phyloP scores from a whole-genome alignment of 306 rosid species.

The Arachis stenosperma region DNA sequence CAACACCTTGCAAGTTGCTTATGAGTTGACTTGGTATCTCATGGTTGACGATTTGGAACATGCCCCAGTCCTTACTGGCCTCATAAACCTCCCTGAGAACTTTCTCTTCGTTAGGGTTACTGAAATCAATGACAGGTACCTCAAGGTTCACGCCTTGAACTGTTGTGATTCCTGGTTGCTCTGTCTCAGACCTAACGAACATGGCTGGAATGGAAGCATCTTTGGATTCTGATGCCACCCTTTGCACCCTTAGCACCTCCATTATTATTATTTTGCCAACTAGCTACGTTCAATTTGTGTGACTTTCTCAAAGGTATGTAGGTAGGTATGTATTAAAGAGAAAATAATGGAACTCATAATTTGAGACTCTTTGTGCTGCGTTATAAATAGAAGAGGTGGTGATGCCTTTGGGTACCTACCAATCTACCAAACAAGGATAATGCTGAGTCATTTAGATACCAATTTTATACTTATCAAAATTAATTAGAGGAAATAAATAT shows the following conservation, averaged over 20 bases:
- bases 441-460: background rate
- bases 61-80: slow-evolving; percentile 67
- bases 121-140: slow-evolving; percentile 65
- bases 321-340: too few relatives aligned
- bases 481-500: too few relatives aligned
- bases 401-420: background rate
- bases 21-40: slow-evolving; percentile 59
- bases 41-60: slow-evolving; percentile 82
- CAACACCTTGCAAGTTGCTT: slow-evolving; percentile 43
- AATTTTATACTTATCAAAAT: too few relatives aligned
- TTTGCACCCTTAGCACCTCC: slow-evolving; percentile 63
- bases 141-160: slow-evolving; percentile 49
- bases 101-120: slow-evolving; percentile 42
- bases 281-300: background rate
- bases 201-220: slow-evolving; percentile 46
- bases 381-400: background rate
- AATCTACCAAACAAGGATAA: background rate
- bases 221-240: slow-evolving; percentile 45
- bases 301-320: background rate
- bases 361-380: background rate
- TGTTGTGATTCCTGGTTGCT: slow-evolving; percentile 76
- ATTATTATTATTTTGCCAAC: background rate
- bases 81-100: slow-evolving; percentile 37
- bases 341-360: background rate
- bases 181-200: slow-evolving; percentile 55